A percentile compares a stretch with the other conserved stretches of the same genome.
phyloP scores from a whole-genome alignment of 352 stramenopile genomes.

The Phytophthora pinifolia region DNA sequence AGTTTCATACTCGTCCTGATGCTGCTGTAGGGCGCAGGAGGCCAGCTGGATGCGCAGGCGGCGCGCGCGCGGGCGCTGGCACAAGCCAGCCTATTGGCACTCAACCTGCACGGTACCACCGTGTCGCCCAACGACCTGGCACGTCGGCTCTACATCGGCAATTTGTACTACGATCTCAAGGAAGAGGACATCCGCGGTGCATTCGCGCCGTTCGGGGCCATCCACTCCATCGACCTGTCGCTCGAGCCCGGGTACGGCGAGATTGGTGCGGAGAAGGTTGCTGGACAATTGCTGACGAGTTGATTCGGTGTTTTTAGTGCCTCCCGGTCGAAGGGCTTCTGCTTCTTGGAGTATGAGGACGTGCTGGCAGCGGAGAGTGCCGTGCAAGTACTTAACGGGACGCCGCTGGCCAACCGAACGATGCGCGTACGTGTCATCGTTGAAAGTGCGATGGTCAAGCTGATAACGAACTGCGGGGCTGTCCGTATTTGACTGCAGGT shows the following conservation, averaged over 20 bases:
- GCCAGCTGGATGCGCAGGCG: constrained; percentile 52
- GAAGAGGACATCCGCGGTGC: constrained; percentile 70
- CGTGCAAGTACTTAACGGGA: constrained; percentile 77
- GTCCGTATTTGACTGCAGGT: constrained; percentile 34
- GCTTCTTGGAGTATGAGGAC: constrained; percentile 83
- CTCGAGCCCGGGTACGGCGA: constrained; percentile 64
- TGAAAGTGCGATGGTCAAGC: not conserved
- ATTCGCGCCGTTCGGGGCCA: constrained; percentile 67
- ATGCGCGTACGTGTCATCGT: constrained; percentile 44
- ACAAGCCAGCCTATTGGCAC: constrained; percentile 68
- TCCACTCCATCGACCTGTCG: constrained; percentile 76
- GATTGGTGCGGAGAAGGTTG: not conserved
- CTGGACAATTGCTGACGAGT: constrained; percentile 1
- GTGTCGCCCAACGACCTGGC: constrained; percentile 65
- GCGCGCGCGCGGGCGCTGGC: constrained; percentile 61
- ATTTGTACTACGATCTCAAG: constrained; percentile 83
- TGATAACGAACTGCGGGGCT: not conserved
- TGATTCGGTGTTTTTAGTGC: constrained; percentile 31
- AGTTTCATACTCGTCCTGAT: constrained; percentile 47
- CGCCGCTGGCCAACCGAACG: constrained; percentile 54
- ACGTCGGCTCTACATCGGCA: constrained; percentile 74
- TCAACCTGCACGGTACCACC: constrained; percentile 50
- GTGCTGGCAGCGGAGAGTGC: constrained; percentile 77
- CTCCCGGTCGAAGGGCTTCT: constrained; percentile 76
- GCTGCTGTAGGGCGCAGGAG: constrained; percentile 42